Conservation (phyloP, 2,329 filamentous ascomycete species). For the Seiridium cupressi region DNA sequence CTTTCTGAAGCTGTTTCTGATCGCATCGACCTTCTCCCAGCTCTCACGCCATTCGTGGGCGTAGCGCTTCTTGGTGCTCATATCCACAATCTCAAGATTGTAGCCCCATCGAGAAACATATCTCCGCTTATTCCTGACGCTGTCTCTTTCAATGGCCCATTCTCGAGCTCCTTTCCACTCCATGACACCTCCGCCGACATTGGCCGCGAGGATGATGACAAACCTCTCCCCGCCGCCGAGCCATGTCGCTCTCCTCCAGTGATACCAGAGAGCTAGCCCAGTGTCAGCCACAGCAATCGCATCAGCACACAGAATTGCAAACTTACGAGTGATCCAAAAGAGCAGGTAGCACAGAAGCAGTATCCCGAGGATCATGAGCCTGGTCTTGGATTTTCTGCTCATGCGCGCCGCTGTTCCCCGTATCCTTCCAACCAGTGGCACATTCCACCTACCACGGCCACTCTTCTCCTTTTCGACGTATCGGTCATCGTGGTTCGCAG, state of each 20-base stretch:
- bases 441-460: constrained; percentile 54
- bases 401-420: constrained; percentile 47
- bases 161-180: constrained; percentile 97
- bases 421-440: constrained; percentile 46
- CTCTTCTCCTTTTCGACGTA: constrained; percentile 79
- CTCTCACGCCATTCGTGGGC: constrained; percentile 99
- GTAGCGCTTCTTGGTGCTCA: constrained; percentile 98
- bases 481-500: constrained; percentile 39
- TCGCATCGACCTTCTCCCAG: constrained; percentile 97
- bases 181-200: constrained; percentile 96
- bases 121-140: constrained; percentile 88
- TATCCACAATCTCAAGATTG: constrained; percentile 92
- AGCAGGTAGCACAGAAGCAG: constrained; percentile 61
- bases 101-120: constrained; percentile 91
- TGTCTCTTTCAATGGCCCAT: constrained; percentile 97
- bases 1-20: constrained; percentile 84
- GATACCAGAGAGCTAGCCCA: constrained; percentile 48
- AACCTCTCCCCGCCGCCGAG: constrained; percentile 86
- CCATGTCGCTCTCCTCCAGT: constrained; percentile 69
- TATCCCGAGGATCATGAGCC: constrained; percentile 56
- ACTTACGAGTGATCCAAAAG: constrained; percentile 73
- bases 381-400: constrained; percentile 64
- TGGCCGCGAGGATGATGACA: constrained; percentile 90
- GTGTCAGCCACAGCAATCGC: constrained; percentile 15
- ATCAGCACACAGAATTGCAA: not conserved